Evolutionary conservation across 768 basidiomycete genomes (phyloP).

Genomic region (Leucocoprinus birnbaumii): DNA sequence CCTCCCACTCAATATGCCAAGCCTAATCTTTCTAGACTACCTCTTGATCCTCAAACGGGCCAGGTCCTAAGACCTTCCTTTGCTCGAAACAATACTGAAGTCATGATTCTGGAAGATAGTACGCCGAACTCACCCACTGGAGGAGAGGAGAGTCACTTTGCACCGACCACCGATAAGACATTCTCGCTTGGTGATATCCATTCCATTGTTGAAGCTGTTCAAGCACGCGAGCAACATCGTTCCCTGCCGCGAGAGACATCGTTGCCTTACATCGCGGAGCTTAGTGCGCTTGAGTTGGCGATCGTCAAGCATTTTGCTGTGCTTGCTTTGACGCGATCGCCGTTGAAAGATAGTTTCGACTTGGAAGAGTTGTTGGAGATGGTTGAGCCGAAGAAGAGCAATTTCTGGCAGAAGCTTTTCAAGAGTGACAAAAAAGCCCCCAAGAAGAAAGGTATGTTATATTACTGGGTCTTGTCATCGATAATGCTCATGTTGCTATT

Average conservation of each 20-base stretch:
- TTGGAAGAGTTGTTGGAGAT: conserved; percentile 92
- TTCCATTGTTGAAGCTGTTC: conserved; percentile 87
- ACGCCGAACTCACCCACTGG: conserved; percentile 68
- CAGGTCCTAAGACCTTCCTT: conserved; percentile 66
- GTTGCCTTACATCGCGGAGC: conserved; percentile 81
- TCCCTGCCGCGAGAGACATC: conserved; percentile 74
- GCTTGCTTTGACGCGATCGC: conserved; percentile 71
- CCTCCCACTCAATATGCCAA: conserved; percentile 33
- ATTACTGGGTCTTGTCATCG: conserved; percentile 1
- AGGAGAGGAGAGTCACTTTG: conserved; percentile 33
- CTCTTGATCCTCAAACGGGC: conserved; percentile 34
- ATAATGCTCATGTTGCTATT: conserved; percentile 13
- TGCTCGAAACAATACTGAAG: conserved; percentile 78
- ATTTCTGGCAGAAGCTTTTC: conserved; percentile 96
- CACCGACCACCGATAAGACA: conserved; percentile 4
- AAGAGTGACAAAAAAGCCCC: conserved; percentile 90
- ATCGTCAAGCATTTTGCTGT: conserved; percentile 93
- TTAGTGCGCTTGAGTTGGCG: conserved; percentile 80
- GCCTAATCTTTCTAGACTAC: conserved; percentile 37
- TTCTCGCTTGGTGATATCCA: conserved; percentile 93
- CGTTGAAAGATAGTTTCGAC: conserved; percentile 79
- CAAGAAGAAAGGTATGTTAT: conserved; percentile 73
- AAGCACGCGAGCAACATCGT: conserved; percentile 86
- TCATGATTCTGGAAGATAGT: conserved; percentile 86
- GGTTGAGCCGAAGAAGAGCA: conserved; percentile 88